These are phyloP conservation scores for Pluteus cervinus DNA, from an alignment of 768 basidiomycete species.

Conservation along the genomic window DNA sequence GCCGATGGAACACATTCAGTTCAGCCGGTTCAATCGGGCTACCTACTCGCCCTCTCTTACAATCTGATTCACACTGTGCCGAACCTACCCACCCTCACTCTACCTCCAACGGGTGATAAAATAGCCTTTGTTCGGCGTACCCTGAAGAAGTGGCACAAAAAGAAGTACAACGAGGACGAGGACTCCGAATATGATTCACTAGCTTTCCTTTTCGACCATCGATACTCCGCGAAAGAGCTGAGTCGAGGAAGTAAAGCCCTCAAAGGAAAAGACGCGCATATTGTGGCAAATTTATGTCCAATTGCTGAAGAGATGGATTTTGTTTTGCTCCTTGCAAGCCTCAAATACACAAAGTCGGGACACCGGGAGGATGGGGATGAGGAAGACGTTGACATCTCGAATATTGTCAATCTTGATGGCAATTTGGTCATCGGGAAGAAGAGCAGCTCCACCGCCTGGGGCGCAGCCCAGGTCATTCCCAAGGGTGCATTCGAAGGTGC, in stretches of 20 bases:
- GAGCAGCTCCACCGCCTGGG: slow-evolving; percentile 19
- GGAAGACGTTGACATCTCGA: no score
- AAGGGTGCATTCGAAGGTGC: slow-evolving; percentile 25
- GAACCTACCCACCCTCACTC: slow-evolving; percentile 17
- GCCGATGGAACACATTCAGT: slow-evolving; percentile 48
- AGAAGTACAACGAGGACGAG: slow-evolving; percentile 13
- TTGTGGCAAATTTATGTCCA: slow-evolving; percentile 6
- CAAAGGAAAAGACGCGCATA: slow-evolving; percentile 18
- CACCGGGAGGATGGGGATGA: no score
- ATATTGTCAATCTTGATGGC: no score
- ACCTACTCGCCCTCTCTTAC: slow-evolving; percentile 44
- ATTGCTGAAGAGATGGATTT: background rate
- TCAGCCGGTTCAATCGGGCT: slow-evolving; percentile 41
- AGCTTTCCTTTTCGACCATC: slow-evolving; percentile 27
- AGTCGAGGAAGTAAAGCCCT: slow-evolving; percentile 8
- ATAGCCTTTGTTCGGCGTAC: slow-evolving; percentile 20
- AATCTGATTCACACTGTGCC: slow-evolving; percentile 38
- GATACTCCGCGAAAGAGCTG: slow-evolving; percentile 24
- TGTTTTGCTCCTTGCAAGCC: background rate
- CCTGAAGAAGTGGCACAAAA: slow-evolving; percentile 29
- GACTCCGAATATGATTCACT: slow-evolving; percentile 15
- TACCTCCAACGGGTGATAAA: slow-evolving; percentile 19
- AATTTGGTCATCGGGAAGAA: no score
- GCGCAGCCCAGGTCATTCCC: slow-evolving; percentile 18
- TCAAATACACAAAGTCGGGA: background rate